A percentile compares a stretch with the other conserved stretches of the same genome.
phyloP scores from a whole-genome alignment of 2,329 filamentous ascomycete genomes.

The Xylariaceae sp. region DNA sequence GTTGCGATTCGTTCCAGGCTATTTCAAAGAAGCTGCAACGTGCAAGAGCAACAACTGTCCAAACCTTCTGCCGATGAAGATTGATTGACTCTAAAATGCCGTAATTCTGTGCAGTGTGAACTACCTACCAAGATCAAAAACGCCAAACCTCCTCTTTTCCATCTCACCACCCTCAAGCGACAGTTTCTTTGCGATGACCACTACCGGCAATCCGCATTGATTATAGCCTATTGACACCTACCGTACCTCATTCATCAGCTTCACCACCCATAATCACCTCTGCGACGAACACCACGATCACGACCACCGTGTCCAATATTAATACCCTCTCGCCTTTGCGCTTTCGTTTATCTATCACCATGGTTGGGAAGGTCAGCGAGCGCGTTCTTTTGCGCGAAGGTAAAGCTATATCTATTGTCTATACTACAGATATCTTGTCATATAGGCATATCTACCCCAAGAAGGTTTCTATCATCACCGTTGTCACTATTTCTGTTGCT shows the following conservation, averaged over 20 bases:
- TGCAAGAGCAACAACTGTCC: background rate
- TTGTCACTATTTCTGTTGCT: background rate
- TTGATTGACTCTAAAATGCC: constrained; percentile 1
- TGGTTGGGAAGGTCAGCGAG: constrained; percentile 62
- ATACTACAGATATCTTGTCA: background rate
- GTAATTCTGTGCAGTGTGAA: background rate
- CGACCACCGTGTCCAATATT: constrained; percentile 2
- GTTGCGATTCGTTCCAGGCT: background rate
- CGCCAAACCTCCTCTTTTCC: background rate
- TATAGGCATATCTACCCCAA: background rate
- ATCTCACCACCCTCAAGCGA: background rate
- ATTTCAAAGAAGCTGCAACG: constrained; percentile 6
- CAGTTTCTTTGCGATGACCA: background rate
- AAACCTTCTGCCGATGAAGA: background rate
- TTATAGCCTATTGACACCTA: background rate
- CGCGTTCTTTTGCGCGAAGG: constrained; percentile 59
- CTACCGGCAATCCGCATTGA: background rate
- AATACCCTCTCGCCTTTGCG: constrained; percentile 6
- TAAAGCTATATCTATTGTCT: constrained; percentile 25
- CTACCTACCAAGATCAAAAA: background rate
- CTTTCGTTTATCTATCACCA: constrained; percentile 26
- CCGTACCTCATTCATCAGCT: background rate
- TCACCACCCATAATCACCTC: background rate
- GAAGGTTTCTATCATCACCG: background rate
- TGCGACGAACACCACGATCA: background rate